Evolutionary conservation across 306 rosid genomes (phyloP).

Genomic region (Carpinus fangiana): DNA sequence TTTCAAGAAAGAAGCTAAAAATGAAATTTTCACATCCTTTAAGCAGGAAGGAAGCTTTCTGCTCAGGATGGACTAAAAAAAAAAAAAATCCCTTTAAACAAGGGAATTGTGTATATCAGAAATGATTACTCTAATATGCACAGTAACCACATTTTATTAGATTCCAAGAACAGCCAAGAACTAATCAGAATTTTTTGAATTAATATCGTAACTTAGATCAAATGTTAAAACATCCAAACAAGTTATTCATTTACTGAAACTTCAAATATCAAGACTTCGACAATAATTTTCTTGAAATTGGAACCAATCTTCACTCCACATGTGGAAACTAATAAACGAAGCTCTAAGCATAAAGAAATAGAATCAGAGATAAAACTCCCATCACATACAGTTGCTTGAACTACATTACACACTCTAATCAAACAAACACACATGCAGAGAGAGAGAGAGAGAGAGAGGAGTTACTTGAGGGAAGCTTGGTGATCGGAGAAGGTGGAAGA

Average conservation of each 20-base stretch:
- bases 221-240: background rate
- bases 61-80: background rate
- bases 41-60: background rate
- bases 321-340: background rate
- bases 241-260: background rate
- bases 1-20: background rate
- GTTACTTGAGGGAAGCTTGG: slow-evolving; percentile 62
- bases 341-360: background rate
- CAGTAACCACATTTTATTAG: background rate
- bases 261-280: background rate
- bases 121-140: background rate
- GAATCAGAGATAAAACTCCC: background rate
- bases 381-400: background rate
- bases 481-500: slow-evolving; percentile 40
- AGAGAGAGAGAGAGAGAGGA: background rate
- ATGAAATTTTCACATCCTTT: background rate
- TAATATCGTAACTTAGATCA: background rate
- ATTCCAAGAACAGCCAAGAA: background rate
- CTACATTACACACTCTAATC: background rate
- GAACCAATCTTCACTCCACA: background rate
- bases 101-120: background rate
- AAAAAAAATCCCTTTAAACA: background rate
- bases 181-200: background rate
- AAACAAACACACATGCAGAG: background rate
- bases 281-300: background rate